Base-by-base conservation (phyloP, 768 basidiomycete species). In the Boletales sp. region DNA sequence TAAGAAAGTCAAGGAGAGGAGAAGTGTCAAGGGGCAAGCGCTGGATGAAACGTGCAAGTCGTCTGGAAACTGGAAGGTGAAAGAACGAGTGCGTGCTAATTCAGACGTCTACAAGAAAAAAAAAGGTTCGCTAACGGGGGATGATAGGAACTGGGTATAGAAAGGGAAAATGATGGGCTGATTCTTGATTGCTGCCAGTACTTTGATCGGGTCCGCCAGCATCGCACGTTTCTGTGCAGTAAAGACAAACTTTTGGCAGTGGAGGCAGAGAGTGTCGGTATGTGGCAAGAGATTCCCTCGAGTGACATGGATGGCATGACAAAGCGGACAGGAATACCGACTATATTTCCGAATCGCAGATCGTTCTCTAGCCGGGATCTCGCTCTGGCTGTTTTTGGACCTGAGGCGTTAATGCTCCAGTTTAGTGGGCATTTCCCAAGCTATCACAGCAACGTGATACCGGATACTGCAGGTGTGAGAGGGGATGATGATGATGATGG, bases 171-270 rank as follows among this genome's bases (percentile, higher is more conserved):
- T 58, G 90, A 93, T 58, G 73, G 74, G 45, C 67, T 86, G 35
- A 89, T 93, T 57, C 67, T 86, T 45, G 90, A 91, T 62, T 92
- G 89, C 57, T 86, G 83, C 59, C 69, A 74, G 56, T 86, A 82
- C 64, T 88, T 84, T 54, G 46, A 52, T 41, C 64, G 58, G 47
- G 66, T 56, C 35, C 72, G 68, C 21, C 67, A 59, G 40, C 69
- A 72, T n/a, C 72, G 66, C 52, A 84, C 83, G n/a, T 69, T 77
- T 45, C 56, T 90, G 39, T 82, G 84, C 62, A 87, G 81, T 48
- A 79, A 74, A 41, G 90, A 92, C 66, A 83, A 78, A 41, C 85
- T 86, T 55, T 67, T 91, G 29, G 79, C 76, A 48, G 69, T 82
- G 43, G 73, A 82, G 54, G 72, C 72, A 31, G 74, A 78, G 58